Conservation (phyloP, 371 early-diverging fungal species). For the Apophysomyces trapeziformis region DNA sequence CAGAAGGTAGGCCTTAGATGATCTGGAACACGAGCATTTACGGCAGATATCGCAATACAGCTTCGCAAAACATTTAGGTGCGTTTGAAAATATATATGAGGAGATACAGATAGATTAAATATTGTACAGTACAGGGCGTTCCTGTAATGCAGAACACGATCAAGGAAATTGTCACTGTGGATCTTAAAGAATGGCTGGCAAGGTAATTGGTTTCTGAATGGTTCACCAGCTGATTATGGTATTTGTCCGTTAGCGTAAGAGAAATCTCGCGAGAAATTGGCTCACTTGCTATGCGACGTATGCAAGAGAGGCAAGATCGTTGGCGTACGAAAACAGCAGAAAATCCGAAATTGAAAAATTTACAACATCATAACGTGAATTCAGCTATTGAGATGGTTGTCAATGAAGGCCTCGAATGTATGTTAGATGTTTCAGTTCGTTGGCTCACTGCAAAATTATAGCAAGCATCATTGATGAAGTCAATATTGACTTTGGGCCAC, state of each 20-base stretch:
- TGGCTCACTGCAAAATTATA: slow-evolving; percentile 21
- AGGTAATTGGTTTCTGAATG: slow-evolving; percentile 43
- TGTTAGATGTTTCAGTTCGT: slow-evolving; percentile 16
- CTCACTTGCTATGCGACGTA: slow-evolving; percentile 78
- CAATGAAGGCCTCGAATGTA: slow-evolving; percentile 87
- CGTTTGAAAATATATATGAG: slow-evolving; percentile 17
- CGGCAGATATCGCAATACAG: slow-evolving; percentile 70
- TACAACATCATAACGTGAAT: slow-evolving; percentile 72
- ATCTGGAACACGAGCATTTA: slow-evolving; percentile 74
- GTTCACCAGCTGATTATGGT: too few species aligned
- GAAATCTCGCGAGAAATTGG: slow-evolving; percentile 89
- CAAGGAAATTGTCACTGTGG: slow-evolving; percentile 80
- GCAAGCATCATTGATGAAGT: slow-evolving; percentile 72
- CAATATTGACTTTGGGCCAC: slow-evolving; percentile 89
- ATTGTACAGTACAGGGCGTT: slow-evolving; percentile 69
- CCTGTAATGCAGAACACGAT: slow-evolving; percentile 85
- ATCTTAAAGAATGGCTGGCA: slow-evolving; percentile 93
- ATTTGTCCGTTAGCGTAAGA: slow-evolving; percentile 61
- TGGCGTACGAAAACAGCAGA: slow-evolving; percentile 62
- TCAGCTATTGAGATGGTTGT: slow-evolving; percentile 87
- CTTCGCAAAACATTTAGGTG: slow-evolving; percentile 82
- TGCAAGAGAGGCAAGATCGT: slow-evolving; percentile 70
- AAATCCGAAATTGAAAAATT: slow-evolving; percentile 56
- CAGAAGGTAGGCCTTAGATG: slow-evolving; percentile 71
- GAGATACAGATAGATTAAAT: not conserved